Conservation (phyloP, 495 filamentous ascomycete species). For the Cenococcum geophilum region DNA sequence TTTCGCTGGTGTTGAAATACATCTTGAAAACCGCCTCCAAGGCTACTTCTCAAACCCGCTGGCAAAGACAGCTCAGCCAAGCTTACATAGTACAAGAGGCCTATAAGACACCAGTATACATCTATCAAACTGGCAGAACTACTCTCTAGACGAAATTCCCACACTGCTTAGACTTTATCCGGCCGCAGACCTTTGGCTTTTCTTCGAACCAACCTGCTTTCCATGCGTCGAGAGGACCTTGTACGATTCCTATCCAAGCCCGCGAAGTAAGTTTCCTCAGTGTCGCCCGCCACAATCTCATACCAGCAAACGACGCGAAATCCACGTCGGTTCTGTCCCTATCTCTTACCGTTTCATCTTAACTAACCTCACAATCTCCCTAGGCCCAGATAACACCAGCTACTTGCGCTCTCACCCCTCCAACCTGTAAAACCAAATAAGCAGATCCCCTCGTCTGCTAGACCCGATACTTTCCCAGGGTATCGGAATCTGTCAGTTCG, state of each 20-base stretch:
- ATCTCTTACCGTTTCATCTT: background rate
- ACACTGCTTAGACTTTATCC: slow-evolving; percentile 29
- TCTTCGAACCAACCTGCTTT: slow-evolving; percentile 39
- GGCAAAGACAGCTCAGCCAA: background rate
- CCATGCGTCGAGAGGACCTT: slow-evolving; percentile 89
- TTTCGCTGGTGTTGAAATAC: background rate
- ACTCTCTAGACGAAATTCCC: slow-evolving; percentile 1
- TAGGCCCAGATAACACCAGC: slow-evolving; percentile 86
- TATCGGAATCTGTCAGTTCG: slow-evolving; percentile 81
- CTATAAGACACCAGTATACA: background rate
- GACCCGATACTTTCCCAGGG: slow-evolving; percentile 77
- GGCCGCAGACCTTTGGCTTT: slow-evolving; percentile 20
- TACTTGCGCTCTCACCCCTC: slow-evolving; percentile 28
- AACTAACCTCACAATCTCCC: slow-evolving; percentile 1
- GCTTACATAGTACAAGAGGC: background rate
- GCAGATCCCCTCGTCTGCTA: slow-evolving; percentile 83
- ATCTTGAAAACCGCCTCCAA: background rate
- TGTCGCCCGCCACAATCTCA: slow-evolving; percentile 2
- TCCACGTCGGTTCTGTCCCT: background rate
- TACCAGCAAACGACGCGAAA: background rate
- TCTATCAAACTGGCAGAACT: slow-evolving; percentile 28
- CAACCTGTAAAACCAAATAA: slow-evolving; percentile 34
- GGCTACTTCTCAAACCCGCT: background rate
- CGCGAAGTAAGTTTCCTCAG: slow-evolving; percentile 64
- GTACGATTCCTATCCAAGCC: slow-evolving; percentile 93